Evolutionary conservation across 2,329 filamentous ascomycete genomes (phyloP), one percentile per base, ranked within the genome.

Genomic region (Albifimbria verrucaria): DNA sequence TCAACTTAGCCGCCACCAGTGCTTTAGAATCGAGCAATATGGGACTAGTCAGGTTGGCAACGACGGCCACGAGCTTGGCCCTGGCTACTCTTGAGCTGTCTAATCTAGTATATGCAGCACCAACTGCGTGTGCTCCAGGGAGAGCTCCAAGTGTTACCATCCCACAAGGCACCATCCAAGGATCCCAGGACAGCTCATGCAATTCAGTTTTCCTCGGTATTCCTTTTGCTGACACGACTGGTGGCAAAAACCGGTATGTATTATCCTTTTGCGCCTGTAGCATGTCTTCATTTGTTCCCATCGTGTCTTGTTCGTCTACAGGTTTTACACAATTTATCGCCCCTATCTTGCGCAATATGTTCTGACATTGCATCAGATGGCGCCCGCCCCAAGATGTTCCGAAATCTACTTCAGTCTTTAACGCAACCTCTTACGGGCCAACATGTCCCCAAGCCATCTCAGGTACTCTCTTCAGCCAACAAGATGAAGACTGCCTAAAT

Each of bases 401-500:
- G 45, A 43, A 49, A 25, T 58, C 57, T n/a, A 41, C 44, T 3
- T 47, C 43, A 17, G 28, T 32, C 20, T 57, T 61, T 48, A 32
- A 28, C 4, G 60, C 60, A 20, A 49, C 22, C 7, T 52, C 60
- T 3, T 62, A 62, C 15, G 60, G 60, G 17, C 54, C 60, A 17
- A 62, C 60, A 50, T 62, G 60, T 21, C 60, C 60, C 20, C 60
- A 62, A n/a, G 58, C 58, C 23, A 59, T 62, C n/a, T 52, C 50
- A 18, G 53, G 47, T 32, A 36, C 39, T 52, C 32, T 46, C 3
- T 62, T 55, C n/a, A 52, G 51, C 21, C 59, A 53, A 9, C 62
- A 64, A 45, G 64, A 61, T 46, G 70, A 72, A 55, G 72, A 77
- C 24, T 77, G 75, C 50, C 54, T 77, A 58, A 76, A 70, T 57